These are phyloP conservation scores for Alternaria hordeiaustralica DNA, from an alignment of 2,329 filamentous ascomycete genomes.

Conservation along the genomic window DNA sequence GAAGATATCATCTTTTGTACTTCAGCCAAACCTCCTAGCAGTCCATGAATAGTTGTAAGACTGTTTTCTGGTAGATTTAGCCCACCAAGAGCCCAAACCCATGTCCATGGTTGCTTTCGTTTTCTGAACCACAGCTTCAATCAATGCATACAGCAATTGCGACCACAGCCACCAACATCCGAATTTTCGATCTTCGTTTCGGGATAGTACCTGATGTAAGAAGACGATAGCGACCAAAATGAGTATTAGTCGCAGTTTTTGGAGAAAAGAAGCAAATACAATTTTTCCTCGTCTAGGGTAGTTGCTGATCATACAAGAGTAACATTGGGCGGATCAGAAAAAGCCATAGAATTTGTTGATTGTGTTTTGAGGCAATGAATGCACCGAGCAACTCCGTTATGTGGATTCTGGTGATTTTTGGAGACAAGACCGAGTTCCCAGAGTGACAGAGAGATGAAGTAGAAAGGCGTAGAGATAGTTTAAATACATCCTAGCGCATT, in stretches of 20 bases:
- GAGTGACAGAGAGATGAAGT: background rate
- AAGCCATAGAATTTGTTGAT: rapidly evolving
- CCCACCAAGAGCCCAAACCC: background rate
- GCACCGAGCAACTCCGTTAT: background rate
- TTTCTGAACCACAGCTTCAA: background rate
- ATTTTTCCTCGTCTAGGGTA: background rate
- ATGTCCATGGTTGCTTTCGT: background rate
- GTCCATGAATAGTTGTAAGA: background rate
- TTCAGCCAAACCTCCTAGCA: background rate
- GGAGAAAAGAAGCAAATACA: background rate
- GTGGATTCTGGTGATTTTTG: background rate
- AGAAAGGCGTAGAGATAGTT: background rate
- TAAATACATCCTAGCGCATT: background rate
- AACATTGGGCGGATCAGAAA: background rate
- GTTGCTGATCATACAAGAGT: background rate
- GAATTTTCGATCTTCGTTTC: background rate
- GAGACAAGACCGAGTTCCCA: background rate
- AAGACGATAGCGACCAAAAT: background rate
- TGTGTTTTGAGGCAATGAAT: background rate
- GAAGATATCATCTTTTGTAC: background rate
- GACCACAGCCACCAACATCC: background rate
- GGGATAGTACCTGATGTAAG: background rate
- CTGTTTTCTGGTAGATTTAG: background rate
- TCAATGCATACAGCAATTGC: background rate
- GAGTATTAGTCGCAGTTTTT: background rate